phyloP scores from a whole-genome alignment of 2,329 filamentous ascomycete species.

The Calonectria leucothoes region DNA sequence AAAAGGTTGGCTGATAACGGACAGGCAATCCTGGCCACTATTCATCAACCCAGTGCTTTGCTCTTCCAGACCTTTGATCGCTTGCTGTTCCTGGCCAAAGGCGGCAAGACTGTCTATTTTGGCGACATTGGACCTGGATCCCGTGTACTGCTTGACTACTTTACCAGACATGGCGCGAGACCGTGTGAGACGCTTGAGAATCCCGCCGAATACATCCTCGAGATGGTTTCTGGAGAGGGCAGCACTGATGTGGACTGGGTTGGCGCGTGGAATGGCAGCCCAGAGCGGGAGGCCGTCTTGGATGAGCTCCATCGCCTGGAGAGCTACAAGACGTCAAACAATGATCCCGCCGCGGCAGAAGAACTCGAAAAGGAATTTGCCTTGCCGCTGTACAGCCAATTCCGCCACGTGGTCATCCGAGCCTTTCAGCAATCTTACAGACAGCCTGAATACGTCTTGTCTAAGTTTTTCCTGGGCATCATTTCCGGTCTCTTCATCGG shows the following conservation, averaged over 20 bases:
- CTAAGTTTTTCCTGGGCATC: conserved; percentile 17
- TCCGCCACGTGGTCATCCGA: background rate
- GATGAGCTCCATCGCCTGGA: background rate
- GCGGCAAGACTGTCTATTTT: conserved; percentile 11
- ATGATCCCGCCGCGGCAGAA: background rate
- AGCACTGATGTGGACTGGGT: conserved; percentile 4
- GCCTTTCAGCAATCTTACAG: conserved; percentile 28
- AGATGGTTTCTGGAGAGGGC: background rate
- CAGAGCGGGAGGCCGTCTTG: background rate
- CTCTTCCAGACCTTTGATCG: conserved; percentile 64
- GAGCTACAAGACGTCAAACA: background rate
- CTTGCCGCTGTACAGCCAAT: background rate
- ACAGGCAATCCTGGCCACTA: conserved; percentile 59
- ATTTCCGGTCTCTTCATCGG: conserved; percentile 68
- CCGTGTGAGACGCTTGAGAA: conserved; percentile 2
- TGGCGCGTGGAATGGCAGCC: background rate
- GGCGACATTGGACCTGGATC: conserved; percentile 10
- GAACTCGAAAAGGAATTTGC: conserved; percentile 1
- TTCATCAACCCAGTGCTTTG: conserved; percentile 59
- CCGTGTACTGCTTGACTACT: background rate
- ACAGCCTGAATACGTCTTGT: conserved; percentile 11
- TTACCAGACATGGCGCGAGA: background rate
- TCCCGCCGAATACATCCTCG: conserved; percentile 9
- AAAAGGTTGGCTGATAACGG: conserved; percentile 63
- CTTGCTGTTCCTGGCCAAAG: conserved; percentile 58